Percentiles rank a stretch among this genome's conserved stretches.
Evolutionary conservation across 2,329 filamentous ascomycete genomes (phyloP).

Genomic region (Colletotrichum endophyticum): DNA sequence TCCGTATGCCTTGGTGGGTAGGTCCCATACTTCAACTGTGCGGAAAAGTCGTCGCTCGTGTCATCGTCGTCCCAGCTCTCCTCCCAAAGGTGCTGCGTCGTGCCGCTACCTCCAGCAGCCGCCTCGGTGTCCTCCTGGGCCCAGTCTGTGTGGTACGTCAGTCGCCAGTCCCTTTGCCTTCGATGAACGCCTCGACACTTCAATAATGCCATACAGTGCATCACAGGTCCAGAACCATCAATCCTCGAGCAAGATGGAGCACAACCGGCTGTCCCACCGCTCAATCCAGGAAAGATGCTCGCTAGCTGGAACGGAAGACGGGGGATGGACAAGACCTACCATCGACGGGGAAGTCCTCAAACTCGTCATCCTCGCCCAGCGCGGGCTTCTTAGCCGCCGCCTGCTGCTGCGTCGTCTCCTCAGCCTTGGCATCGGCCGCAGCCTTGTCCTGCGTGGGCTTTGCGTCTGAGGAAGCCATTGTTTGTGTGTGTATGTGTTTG

Average conservation of each 20-base stretch:
- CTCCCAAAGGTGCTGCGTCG: constrained; percentile 87
- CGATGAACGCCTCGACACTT: background rate
- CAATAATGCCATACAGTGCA: background rate
- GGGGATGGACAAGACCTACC: constrained; percentile 60
- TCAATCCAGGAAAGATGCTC: background rate
- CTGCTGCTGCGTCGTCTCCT: constrained; percentile 63
- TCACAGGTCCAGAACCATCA: background rate
- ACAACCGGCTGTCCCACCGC: background rate
- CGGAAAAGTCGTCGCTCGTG: constrained; percentile 93
- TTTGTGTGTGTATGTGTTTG: background rate
- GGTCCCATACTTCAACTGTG: constrained; percentile 83
- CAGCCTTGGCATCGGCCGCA: constrained; percentile 43
- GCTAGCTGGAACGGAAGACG: background rate
- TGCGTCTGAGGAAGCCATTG: constrained; percentile 30
- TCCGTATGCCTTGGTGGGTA: constrained; percentile 22
- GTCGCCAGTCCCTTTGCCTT: background rate
- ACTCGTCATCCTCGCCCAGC: constrained; percentile 97
- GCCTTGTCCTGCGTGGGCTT: constrained; percentile 34
- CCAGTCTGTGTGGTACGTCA: constrained; percentile 71
- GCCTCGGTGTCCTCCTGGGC: constrained; percentile 83
- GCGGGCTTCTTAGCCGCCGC: constrained; percentile 50
- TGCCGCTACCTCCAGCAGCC: constrained; percentile 71
- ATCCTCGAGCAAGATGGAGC: background rate
- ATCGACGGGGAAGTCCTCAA: constrained; percentile 97
- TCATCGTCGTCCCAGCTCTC: constrained; percentile 99